Base-by-base conservation (phyloP, 495 filamentous ascomycete genomes). In the Aspergillus incahuasiensis region DNA sequence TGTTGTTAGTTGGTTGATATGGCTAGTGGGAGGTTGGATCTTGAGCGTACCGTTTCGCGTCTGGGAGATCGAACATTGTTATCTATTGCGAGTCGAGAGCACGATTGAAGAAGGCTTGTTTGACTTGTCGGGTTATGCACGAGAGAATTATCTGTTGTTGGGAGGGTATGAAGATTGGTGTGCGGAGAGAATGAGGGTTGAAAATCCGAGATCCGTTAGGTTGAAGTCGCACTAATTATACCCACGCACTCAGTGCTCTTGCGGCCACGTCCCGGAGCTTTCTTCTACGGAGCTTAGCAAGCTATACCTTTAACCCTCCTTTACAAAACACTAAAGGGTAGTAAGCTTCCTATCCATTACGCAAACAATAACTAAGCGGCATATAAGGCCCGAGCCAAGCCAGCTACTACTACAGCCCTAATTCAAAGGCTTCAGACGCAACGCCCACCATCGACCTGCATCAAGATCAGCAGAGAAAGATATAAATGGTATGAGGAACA, bases 51-150 rank as follows among this genome's bases (percentile, higher is more conserved):
- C 72, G 67, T 63, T 74, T 77, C 8, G 73, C 71, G 24, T 67
- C 58, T 50, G 73, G 71, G 43, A 72, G 55, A 28, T 74, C 72
- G 49, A 77, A 77, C 74, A 77, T 77, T 13, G 28, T 67, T 5
- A 18, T 12, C 13, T 19, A 25, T 35, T 22, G 34, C n/a, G 34
- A 16, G 21, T 5, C 34, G 11, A 30, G 38, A 32, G 32, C 8
- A 28, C 8, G 8, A 3, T 28, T 28, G 4, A 8, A 28, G 25
- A 4, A 28, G 25, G 25, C 4, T 32, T n/a, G 6, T 19, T 19
- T 19, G 16, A 5, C 24, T 30, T 48, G 13, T 5, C 1, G 3
- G 20, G 30, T 21, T 19, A 16, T 40, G 13, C 12, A 12, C 38
- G 38, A 8, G 16, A n/a, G 13, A n/a, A 40, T 16, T 3, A 8